Percentiles rank a stretch among this genome's conserved stretches.
Conservation (phyloP, 1,139 yeast species). For the Debaryomycetaceae sp. region DNA sequence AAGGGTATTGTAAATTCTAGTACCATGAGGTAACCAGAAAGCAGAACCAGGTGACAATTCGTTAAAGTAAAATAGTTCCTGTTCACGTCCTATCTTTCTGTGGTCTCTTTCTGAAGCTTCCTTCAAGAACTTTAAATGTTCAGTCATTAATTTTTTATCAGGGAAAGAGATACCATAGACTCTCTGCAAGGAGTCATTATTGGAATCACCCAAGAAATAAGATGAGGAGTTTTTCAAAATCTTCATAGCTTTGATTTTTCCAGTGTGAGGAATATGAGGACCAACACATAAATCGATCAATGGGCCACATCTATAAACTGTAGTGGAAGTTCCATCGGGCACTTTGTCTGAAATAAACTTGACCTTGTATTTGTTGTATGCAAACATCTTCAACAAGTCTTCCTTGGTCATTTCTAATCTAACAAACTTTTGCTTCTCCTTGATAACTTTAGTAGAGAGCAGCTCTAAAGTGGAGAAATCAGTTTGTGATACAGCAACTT, state of each 20-base stretch:
- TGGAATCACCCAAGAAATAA: constrained; percentile 90
- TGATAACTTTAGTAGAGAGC: constrained; percentile 86
- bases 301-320: constrained; percentile 98
- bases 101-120: constrained; percentile 98
- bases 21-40: constrained; percentile 98
- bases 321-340: constrained; percentile 94
- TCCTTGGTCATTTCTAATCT: constrained; percentile 92
- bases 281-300: constrained; percentile 97
- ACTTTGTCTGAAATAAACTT: constrained; percentile 81
- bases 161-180: constrained; percentile 99
- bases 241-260: constrained; percentile 92
- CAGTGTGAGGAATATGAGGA: constrained; percentile 98
- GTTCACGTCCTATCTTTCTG: constrained; percentile 93
- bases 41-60: constrained; percentile 98
- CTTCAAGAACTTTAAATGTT: constrained; percentile 88
- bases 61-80: constrained; percentile 91
- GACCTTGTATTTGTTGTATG: constrained; percentile 93
- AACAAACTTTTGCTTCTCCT: constrained; percentile 95
- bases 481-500: constrained; percentile 67
- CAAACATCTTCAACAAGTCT: constrained; percentile 86
- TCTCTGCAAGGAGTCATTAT: constrained; percentile 94
- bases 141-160: constrained; percentile 95
- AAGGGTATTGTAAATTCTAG: constrained; percentile 88
- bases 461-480: constrained; percentile 86
- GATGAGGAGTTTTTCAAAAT: constrained; percentile 94